phyloP scores from a whole-genome alignment of 345 rosid genomes.

The Arabidopsis thaliana region TAIR10.1 NC_003075.7:2518001-2518500 shows the following conservation, averaged over 20 bases:
- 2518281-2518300: conserved; percentile 83
- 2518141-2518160: conserved; percentile 69
- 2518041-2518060: conserved; percentile 73
- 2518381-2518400: conserved; percentile 81
- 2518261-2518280: conserved; percentile 93
- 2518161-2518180: conserved; percentile 68
- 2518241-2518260: conserved; percentile 92
- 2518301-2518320: conserved; percentile 96
- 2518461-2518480: conserved; percentile 70
- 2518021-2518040: conserved; percentile 84
- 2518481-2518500: conserved; percentile 61
- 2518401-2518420: conserved; percentile 90
- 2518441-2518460: conserved; percentile 96
- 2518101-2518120: conserved; percentile 83
- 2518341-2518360: conserved; percentile 79
- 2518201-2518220: conserved; percentile 71
- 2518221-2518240: conserved; percentile 87
- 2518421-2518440: conserved; percentile 88
- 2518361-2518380: conserved; percentile 74
- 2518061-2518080: conserved; percentile 73
- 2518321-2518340: conserved; percentile 94
- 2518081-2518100: conserved; percentile 97
- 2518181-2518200: conserved; percentile 51
- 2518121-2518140: conserved; percentile 98
- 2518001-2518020: conserved; percentile 91